Base-by-base conservation (phyloP, 2,329 filamentous ascomycete genomes). In the Emmonsiellopsis sp. region DNA sequence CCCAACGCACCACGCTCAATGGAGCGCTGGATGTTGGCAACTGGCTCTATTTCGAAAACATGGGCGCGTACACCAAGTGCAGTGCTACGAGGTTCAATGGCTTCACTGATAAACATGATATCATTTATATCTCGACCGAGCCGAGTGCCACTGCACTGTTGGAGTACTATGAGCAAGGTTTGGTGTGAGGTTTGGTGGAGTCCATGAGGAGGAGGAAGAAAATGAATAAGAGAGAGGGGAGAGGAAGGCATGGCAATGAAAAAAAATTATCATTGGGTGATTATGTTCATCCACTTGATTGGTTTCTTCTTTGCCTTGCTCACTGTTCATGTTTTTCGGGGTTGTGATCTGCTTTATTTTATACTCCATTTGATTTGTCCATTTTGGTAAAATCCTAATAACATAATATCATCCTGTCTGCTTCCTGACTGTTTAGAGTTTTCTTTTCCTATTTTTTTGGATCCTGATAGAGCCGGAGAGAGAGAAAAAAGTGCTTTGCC, bases 1-100 rank as follows among this genome's bases (percentile, higher is more conserved):
- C 86, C 49, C 83, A 88, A 68, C 87, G 85, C 66, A 88, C 87
- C 69, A 81, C 79, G 57, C 88, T 96, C 64, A 75, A 83, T 36
- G 83, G 87, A 51, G 80, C 86, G 47, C 76, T 98, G 43, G 85
- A 96, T 65, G 88, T 95, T 6, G 93, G 93, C 51, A 93, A 98
- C 71, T 98, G 93, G 93, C 79, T 98, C 52, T 98, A 95, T 76
- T 98, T 98, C 72, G 89, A 96, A 74, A 84, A 95, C 57, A 98
- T 98, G 93, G 93, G 93, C 53, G 92, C 93, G 27, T 98, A 98
- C 73, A 97, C 93, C 62, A 95, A 91, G 79, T 97, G 92, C 78
- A 96, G 90, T 56, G 92, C 93, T 58, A 98, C 93, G 54, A 85
- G 87, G 66, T 98, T 98, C 84, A 98, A 98, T 63, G 93, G 93